phyloP scores from a whole-genome alignment of 495 filamentous ascomycete genomes.

The Tirmania nivea region DNA sequence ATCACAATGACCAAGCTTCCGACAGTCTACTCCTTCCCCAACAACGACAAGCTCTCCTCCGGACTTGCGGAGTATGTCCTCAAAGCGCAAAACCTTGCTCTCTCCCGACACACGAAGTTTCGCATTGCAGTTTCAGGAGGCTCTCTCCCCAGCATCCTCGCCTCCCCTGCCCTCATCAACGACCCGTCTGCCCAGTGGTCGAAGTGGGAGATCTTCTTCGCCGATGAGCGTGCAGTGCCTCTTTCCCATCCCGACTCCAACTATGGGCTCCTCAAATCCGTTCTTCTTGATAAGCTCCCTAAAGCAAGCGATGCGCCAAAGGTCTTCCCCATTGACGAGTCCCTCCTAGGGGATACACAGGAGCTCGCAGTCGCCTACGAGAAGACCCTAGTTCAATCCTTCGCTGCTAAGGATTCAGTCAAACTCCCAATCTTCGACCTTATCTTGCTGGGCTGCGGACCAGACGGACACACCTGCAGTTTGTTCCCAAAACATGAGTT shows the following conservation, averaged over 20 bases:
- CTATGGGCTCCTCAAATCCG: conserved; percentile 65
- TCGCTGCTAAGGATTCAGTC: conserved; percentile 69
- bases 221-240: conserved; percentile 86
- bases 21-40: conserved; percentile 64
- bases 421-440: conserved; percentile 88
- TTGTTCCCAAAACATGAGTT: conserved; percentile 79
- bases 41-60: conserved; percentile 42
- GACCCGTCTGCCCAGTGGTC: conserved; percentile 42
- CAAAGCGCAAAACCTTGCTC: conserved; percentile 49
- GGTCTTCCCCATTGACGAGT: conserved; percentile 55
- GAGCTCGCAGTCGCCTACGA: conserved; percentile 90
- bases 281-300: conserved; percentile 74
- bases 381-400: conserved; percentile 58
- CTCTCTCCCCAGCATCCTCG: conserved; percentile 72
- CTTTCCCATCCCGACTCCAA: conserved; percentile 86
- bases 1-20: conserved; percentile 48
- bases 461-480: conserved; percentile 92
- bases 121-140: conserved; percentile 86
- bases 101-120: conserved; percentile 62
- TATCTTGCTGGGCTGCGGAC: conserved; percentile 75
- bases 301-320: conserved; percentile 32
- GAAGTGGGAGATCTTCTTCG: conserved; percentile 97
- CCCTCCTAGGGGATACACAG: conserved; percentile 57
- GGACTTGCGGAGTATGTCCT: conserved; percentile 64
- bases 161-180: conserved; percentile 48